Conservation (phyloP, 306 rosid genomes). For the Morella rubra region DNA sequence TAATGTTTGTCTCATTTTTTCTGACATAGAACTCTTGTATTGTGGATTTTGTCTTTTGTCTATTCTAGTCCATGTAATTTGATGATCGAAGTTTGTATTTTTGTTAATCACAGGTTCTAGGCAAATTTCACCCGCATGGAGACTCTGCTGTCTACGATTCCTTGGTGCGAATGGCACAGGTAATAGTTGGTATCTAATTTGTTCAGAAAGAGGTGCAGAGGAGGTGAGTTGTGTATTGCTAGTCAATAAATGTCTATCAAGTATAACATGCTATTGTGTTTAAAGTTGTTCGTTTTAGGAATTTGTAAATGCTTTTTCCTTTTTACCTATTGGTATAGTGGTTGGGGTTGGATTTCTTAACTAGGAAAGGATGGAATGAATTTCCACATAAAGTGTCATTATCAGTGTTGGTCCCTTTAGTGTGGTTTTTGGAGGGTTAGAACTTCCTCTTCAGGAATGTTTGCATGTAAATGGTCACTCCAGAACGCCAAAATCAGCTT, state of each 20-base stretch:
- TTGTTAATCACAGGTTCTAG: slow-evolving; percentile 62
- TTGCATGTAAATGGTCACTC: background rate
- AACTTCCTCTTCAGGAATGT: background rate
- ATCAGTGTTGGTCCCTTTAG: too few species aligned
- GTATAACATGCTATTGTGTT: background rate
- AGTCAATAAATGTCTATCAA: too few species aligned
- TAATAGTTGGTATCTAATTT: slow-evolving; percentile 26
- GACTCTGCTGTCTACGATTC: slow-evolving; percentile 93
- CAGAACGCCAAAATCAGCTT: background rate
- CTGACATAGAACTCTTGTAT: background rate
- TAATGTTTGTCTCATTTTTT: background rate
- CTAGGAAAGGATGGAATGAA: too few species aligned
- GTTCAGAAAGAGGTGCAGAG: background rate
- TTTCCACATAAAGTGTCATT: too few species aligned
- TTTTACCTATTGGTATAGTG: background rate
- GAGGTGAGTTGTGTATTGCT: background rate
- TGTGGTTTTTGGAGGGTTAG: background rate
- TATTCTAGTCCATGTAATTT: slow-evolving; percentile 2
- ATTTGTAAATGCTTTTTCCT: background rate
- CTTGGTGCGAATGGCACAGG: slow-evolving; percentile 99
- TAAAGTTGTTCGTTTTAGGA: background rate
- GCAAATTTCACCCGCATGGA: slow-evolving; percentile 97
- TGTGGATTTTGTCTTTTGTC: background rate
- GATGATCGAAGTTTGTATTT: background rate
- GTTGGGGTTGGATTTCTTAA: background rate